Evolutionary conservation across 495 filamentous ascomycete genomes (phyloP).

Genomic region (Penicillium cosmopolitanum): DNA sequence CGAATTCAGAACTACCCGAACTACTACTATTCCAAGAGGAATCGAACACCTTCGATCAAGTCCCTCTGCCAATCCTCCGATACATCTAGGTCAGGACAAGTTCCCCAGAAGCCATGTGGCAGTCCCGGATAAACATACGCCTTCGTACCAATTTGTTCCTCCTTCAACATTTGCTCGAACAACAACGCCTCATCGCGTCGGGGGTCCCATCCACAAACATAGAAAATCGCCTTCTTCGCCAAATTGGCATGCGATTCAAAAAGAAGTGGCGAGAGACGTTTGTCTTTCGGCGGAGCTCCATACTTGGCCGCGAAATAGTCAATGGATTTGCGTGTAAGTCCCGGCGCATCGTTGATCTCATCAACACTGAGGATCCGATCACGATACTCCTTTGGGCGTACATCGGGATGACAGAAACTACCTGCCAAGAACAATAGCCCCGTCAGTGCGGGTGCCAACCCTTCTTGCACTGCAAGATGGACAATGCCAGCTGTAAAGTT

Average conservation of each 20-base stretch:
- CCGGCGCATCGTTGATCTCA: conserved; percentile 14
- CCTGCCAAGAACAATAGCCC: conserved; percentile 19
- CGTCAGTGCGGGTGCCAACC: conserved; percentile 13
- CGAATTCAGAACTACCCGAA: not conserved
- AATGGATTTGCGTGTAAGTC: conserved; percentile 16
- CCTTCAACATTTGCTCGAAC: conserved; percentile 42
- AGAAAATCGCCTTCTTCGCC: conserved; percentile 32
- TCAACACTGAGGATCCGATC: conserved; percentile 23
- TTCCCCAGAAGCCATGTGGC: conserved; percentile 48
- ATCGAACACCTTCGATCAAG: conserved; percentile 3
- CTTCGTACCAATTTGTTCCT: conserved; percentile 37
- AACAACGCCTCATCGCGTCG: conserved; percentile 46
- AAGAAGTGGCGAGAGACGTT: conserved; percentile 17
- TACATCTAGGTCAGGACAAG: conserved; percentile 23
- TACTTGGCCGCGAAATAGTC: conserved; percentile 24
- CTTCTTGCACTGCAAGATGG: conserved; percentile 15
- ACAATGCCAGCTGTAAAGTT: conserved; percentile 26
- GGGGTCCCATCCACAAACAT: conserved; percentile 43
- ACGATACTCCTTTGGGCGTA: conserved; percentile 11
- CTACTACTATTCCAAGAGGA: not conserved
- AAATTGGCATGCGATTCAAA: conserved; percentile 21
- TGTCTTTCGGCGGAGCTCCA: conserved; percentile 18
- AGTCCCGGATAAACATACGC: conserved; percentile 46
- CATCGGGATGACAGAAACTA: conserved; percentile 23
- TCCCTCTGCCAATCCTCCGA: conserved; percentile 13